These are phyloP conservation scores for Fraxinus excelsior DNA, from an alignment of 257 asterid genomes.

Conservation along the genomic window DNA sequence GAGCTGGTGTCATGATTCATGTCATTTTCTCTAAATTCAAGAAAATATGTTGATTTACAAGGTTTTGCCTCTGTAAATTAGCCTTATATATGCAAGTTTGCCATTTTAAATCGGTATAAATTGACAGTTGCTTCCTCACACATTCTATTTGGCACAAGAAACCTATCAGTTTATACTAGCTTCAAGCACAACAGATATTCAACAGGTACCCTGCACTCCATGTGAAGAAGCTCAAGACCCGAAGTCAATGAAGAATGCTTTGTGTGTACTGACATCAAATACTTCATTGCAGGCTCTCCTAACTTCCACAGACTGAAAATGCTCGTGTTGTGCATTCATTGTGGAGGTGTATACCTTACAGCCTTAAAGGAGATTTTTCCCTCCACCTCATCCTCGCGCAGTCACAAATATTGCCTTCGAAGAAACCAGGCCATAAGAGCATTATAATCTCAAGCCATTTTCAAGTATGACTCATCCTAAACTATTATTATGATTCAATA, in stretches of 20 bases:
- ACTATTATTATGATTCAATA: no score
- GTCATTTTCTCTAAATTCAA: background rate
- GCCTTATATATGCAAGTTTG: background rate
- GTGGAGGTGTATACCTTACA: no score
- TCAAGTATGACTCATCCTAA: no score
- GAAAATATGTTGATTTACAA: background rate
- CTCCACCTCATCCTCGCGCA: no score
- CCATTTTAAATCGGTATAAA: background rate
- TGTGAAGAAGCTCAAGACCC: conserved; percentile 2
- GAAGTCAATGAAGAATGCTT: background rate
- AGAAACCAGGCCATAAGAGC: no score
- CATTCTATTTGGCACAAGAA: background rate
- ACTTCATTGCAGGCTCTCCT: conserved; percentile 1
- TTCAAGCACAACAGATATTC: background rate
- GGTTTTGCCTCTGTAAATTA: background rate
- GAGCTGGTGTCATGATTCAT: background rate
- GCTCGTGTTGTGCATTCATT: background rate
- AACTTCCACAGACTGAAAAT: background rate
- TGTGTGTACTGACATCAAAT: background rate
- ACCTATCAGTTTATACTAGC: background rate
- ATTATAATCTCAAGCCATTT: no score
- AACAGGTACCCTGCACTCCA: background rate
- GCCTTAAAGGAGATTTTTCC: no score
- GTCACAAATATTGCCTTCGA: no score
- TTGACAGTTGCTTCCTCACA: no score